Conservation (phyloP, 2,329 filamentous ascomycete species). For the Westerdykella sp. region DNA sequence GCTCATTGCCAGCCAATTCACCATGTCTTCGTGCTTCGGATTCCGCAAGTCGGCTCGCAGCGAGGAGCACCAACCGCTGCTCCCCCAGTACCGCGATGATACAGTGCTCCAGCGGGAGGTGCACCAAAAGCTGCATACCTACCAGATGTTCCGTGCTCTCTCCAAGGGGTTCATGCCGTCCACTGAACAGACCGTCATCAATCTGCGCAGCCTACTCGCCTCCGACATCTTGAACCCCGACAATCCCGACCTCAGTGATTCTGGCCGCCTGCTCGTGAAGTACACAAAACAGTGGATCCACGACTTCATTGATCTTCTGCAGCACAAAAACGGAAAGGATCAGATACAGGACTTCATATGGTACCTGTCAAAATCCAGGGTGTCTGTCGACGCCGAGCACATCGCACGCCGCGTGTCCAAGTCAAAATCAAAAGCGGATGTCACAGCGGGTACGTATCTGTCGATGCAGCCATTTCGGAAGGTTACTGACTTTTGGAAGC, state of each 20-base stretch:
- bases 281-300: conserved; percentile 68
- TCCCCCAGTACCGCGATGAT: conserved; percentile 77
- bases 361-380: conserved; percentile 68
- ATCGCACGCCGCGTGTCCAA: conserved; percentile 55
- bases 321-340: conserved; percentile 75
- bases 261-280: conserved; percentile 66
- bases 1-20: conserved; percentile 1
- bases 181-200: conserved; percentile 74
- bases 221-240: conserved; percentile 73
- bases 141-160: conserved; percentile 82
- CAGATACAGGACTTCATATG: conserved; percentile 90
- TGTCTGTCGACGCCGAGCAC: conserved; percentile 61
- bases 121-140: conserved; percentile 85
- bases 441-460: conserved; percentile 55
- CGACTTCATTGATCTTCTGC: conserved; percentile 73
- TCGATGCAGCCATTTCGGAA: conserved; percentile 12
- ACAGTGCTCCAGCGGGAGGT: conserved; percentile 70
- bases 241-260: conserved; percentile 67
- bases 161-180: conserved; percentile 86
- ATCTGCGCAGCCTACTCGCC: conserved; percentile 71
- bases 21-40: conserved; percentile 62
- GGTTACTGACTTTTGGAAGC: conserved; percentile 41
- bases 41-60: conserved; percentile 42
- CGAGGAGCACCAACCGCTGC: conserved; percentile 66
- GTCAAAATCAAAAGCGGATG: conserved; percentile 63